Evolutionary conservation across 2,329 filamentous ascomycete species (phyloP).

Genomic region (Byssochlamys sp.): DNA sequence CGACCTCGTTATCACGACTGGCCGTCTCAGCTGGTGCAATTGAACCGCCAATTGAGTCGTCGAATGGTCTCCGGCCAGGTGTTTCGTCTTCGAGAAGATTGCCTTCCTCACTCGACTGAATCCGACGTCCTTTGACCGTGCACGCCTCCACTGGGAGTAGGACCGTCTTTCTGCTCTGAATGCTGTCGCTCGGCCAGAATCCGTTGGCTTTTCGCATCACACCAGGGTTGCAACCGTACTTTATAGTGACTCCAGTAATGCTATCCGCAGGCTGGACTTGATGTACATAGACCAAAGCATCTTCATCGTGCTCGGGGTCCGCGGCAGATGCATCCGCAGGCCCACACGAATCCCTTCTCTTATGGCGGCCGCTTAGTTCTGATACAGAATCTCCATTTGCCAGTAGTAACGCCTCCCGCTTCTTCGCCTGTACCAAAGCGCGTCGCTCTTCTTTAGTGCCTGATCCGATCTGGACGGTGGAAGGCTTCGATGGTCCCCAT

Average conservation of each 20-base stretch:
- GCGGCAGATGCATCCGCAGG: conserved; percentile 16
- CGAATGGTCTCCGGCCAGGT: conserved; percentile 11
- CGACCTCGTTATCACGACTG: conserved; percentile 2
- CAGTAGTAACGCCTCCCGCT: conserved; percentile 36
- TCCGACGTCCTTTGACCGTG: conserved; percentile 62
- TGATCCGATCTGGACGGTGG: conserved; percentile 22
- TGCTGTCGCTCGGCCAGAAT: conserved; percentile 86
- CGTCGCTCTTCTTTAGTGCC: conserved; percentile 37
- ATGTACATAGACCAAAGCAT: conserved; percentile 84
- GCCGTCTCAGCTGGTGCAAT: conserved; percentile 17
- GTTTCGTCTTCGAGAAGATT: conserved; percentile 18
- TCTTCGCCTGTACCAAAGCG: conserved; percentile 39
- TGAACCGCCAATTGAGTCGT: conserved; percentile 26
- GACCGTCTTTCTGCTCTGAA: conserved; percentile 72
- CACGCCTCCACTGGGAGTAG: conserved; percentile 84
- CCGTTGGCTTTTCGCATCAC: conserved; percentile 79
- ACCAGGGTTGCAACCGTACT: conserved; percentile 76
- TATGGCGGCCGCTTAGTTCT: conserved; percentile 30
- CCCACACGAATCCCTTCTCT: conserved; percentile 38
- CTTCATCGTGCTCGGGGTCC: conserved; percentile 50
- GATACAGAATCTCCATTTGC: conserved; percentile 32
- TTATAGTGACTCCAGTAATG: conserved; percentile 79
- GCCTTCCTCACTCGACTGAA: conserved; percentile 23
- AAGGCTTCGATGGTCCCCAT: conserved; percentile 35
- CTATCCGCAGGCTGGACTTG: conserved; percentile 74